phyloP scores from a whole-genome alignment of 2,329 filamentous ascomycete species.

The Bipolaris oryzae region DNA sequence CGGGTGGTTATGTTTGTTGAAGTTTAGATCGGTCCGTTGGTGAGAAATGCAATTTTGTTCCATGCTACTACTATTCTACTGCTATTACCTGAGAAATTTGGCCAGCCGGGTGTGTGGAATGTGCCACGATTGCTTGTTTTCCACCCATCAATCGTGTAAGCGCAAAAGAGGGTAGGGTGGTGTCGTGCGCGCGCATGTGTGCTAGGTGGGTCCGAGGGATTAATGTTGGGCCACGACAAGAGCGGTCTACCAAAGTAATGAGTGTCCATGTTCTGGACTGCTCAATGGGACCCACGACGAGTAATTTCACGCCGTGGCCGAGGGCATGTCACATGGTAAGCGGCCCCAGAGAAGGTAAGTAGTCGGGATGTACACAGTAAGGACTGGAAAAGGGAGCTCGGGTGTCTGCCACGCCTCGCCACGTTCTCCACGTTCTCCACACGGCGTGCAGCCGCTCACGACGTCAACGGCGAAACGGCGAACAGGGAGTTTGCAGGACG shows the following conservation, averaged over 20 bases:
- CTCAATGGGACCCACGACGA: neutral
- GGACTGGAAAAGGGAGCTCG: neutral
- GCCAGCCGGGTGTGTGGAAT: neutral
- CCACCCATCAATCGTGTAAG: neutral
- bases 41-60: neutral
- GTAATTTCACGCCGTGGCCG: neutral
- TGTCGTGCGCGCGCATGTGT: neutral
- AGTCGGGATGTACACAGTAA: too few relatives aligned
- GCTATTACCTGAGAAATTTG: neutral
- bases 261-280: neutral
- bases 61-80: too few relatives aligned
- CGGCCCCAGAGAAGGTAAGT: neutral
- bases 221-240: neutral
- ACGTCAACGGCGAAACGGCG: neutral
- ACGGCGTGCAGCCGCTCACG: neutral
- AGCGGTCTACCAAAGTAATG: neutral
- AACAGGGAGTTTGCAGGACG: too few relatives aligned
- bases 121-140: neutral
- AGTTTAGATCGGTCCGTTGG: neutral
- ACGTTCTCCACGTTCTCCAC: slow-evolving; percentile 2
- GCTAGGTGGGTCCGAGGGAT: neutral
- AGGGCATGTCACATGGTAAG: neutral
- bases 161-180: neutral
- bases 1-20: neutral
- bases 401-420: slow-evolving; percentile 3